A percentile compares a stretch with the other conserved stretches of the same genome.
phyloP scores from a whole-genome alignment of 2,329 filamentous ascomycete species.

The Cyclaneusma minus region DNA sequence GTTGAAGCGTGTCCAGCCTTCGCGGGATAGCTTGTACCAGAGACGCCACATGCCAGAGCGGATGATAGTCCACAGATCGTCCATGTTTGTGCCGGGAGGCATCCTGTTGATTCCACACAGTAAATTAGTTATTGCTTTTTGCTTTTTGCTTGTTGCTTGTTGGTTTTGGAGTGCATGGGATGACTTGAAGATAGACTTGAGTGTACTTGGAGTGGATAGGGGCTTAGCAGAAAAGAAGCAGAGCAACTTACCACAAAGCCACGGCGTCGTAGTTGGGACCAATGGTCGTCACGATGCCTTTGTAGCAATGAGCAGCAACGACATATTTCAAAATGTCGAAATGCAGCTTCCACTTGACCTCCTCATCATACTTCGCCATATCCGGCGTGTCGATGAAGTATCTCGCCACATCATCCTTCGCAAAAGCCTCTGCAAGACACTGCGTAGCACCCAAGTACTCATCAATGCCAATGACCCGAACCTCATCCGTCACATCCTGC shows the following conservation, averaged over 20 bases:
- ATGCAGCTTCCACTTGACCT: constrained; percentile 63
- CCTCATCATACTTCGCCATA: constrained; percentile 42
- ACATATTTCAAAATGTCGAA: constrained; percentile 65
- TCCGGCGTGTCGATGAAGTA: constrained; percentile 65
- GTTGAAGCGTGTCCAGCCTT: constrained; percentile 63
- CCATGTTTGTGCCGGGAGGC: constrained; percentile 57
- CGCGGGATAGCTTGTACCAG: constrained; percentile 55
- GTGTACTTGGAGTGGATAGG: no score
- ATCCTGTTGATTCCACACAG: constrained; percentile 34
- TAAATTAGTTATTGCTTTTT: neutral
- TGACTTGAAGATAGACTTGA: constrained; percentile 3
- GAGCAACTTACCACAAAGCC: constrained; percentile 66
- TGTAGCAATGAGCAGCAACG: constrained; percentile 58
- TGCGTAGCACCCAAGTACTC: constrained; percentile 59
- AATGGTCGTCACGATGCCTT: constrained; percentile 58
- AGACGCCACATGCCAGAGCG: constrained; percentile 67
- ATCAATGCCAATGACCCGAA: constrained; percentile 46
- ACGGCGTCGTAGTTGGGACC: constrained; percentile 65
- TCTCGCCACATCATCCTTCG: constrained; percentile 54
- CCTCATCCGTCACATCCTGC: no score
- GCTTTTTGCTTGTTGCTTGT: no score
- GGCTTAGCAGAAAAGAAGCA: constrained; percentile 10
- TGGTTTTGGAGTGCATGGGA: constrained; percentile 1
- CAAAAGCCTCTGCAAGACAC: constrained; percentile 65
- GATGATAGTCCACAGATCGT: constrained; percentile 56